Base-by-base conservation (phyloP, 2,329 filamentous ascomycete genomes). In the Endocalyx cinctus region DNA sequence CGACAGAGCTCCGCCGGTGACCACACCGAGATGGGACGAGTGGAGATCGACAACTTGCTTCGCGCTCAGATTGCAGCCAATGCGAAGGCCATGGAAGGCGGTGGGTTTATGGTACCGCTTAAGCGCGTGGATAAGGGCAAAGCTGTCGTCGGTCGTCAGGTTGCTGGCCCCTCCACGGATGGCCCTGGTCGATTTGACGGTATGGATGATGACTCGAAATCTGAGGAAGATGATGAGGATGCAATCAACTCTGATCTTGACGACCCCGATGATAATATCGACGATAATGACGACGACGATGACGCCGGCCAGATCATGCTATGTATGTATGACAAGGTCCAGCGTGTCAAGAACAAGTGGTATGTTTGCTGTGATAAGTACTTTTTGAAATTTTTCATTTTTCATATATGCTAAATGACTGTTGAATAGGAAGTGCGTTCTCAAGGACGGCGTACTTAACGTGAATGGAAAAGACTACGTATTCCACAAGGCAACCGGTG, bases 261-360 rank as follows among this genome's bases (percentile, higher is more conserved):
- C 56, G 92, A 98, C 55, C 80, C 89, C 0, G 89, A 97, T 42
- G 92, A 97, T 41, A 81, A 87, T 10, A 64, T 79, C 13, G 82
- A 85, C 18, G 87, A 92, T 16, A 86, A 90, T 16, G 87, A 92
- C 20, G 89, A 92, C 31, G 86, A 88, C 11, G 87, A 94, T 39
- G 89, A 94, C 27, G 77, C 81, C 22, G 82, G 83, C 2, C 85
- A 94, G 49, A 89, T 94, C 57, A 97, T 98, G 86, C 80, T 98
- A 25, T 98, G 92, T 69, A 96, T 94, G 58, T 98, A 98, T 59
- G 92, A 98, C 69, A 98, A 98, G 69, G 92, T 98, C 8, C 90
- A 97, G 65, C 77, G 92, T 29, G 92, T 97, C 53, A 98, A 98
- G 80, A 98, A 97, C 68, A 98, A 92, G 77, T 92, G 86, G 86